phyloP scores from a whole-genome alignment of 2,329 filamentous ascomycete genomes.

The Exophiala aquamarina region DNA sequence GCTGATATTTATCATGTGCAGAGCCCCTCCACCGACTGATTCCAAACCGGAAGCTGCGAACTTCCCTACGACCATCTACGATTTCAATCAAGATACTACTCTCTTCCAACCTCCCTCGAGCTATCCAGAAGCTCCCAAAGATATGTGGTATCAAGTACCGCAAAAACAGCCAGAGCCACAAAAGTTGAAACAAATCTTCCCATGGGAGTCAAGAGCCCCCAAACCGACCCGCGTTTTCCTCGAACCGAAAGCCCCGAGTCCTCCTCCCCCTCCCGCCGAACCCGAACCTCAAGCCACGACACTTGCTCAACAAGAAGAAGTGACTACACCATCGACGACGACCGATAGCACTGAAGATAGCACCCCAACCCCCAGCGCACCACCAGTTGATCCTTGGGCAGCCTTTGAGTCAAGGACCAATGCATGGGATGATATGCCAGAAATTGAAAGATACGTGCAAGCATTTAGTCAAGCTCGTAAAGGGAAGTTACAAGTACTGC shows the following conservation, averaged over 20 bases:
- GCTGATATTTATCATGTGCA: conserved; percentile 37
- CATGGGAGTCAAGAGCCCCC: conserved; percentile 76
- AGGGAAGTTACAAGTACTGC: conserved; percentile 46
- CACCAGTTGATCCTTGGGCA: conserved; percentile 49
- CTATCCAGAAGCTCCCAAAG: conserved; percentile 79
- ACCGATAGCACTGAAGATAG: conserved; percentile 9
- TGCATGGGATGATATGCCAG: conserved; percentile 89
- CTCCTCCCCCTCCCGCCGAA: conserved; percentile 22
- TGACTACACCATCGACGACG: conserved; percentile 15
- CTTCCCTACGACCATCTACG: conserved; percentile 75
- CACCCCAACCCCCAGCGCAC: conserved; percentile 5
- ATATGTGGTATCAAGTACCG: conserved; percentile 88
- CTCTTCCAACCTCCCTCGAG: conserved; percentile 74
- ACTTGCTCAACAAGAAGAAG: conserved; percentile 3
- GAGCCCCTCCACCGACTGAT: conserved; percentile 60
- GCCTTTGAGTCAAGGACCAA: conserved; percentile 70
- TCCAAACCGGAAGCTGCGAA: conserved; percentile 83
- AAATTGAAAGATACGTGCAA: conserved; percentile 85
- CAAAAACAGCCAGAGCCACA: conserved; percentile 55
- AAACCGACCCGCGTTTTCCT: conserved; percentile 54
- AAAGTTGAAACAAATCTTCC: conserved; percentile 71
- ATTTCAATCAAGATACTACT: conserved; percentile 74
- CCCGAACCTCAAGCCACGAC: not conserved
- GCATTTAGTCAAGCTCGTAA: conserved; percentile 64
- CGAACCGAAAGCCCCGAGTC: conserved; percentile 32